phyloP scores from a whole-genome alignment of 2,329 filamentous ascomycete species.

The Shiraia sp. region DNA sequence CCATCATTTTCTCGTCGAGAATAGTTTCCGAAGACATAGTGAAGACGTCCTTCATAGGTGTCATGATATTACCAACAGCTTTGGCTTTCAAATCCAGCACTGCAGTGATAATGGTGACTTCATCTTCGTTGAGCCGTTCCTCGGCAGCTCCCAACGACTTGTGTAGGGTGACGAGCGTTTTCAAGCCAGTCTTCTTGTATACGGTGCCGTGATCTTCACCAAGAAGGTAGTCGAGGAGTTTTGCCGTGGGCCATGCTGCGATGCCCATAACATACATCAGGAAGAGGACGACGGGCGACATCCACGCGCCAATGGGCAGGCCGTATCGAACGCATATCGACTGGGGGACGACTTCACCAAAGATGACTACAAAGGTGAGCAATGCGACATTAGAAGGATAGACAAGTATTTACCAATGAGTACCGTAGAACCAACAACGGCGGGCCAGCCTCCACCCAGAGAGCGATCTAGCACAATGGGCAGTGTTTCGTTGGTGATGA shows the following conservation, averaged over 20 bases:
- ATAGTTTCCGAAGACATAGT: slow-evolving; percentile 95
- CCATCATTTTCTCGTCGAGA: slow-evolving; percentile 91
- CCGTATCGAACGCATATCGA: slow-evolving; percentile 96
- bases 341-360: slow-evolving; percentile 94
- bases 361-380: slow-evolving; percentile 71
- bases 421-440: slow-evolving; percentile 88
- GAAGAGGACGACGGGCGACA: slow-evolving; percentile 81
- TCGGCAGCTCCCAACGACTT: slow-evolving; percentile 82
- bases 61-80: slow-evolving; percentile 94
- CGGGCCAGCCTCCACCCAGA: slow-evolving; percentile 90
- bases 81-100: slow-evolving; percentile 97
- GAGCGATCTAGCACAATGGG: slow-evolving; percentile 94
- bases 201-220: slow-evolving; percentile 94
- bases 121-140: slow-evolving; percentile 92
- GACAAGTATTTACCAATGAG: slow-evolving; percentile 73
- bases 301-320: slow-evolving; percentile 90
- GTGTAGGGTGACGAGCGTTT: slow-evolving; percentile 93
- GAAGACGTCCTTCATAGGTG: slow-evolving; percentile 96
- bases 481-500: slow-evolving; percentile 91
- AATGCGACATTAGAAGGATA: neutral
- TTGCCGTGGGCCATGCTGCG: slow-evolving; percentile 91
- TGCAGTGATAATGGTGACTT: slow-evolving; percentile 97
- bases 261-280: slow-evolving; percentile 94
- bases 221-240: slow-evolving; percentile 89
- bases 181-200: slow-evolving; percentile 97